Evolutionary conservation across 805 yeast genomes (phyloP).

Genomic region (Candida krabiensis): DNA sequence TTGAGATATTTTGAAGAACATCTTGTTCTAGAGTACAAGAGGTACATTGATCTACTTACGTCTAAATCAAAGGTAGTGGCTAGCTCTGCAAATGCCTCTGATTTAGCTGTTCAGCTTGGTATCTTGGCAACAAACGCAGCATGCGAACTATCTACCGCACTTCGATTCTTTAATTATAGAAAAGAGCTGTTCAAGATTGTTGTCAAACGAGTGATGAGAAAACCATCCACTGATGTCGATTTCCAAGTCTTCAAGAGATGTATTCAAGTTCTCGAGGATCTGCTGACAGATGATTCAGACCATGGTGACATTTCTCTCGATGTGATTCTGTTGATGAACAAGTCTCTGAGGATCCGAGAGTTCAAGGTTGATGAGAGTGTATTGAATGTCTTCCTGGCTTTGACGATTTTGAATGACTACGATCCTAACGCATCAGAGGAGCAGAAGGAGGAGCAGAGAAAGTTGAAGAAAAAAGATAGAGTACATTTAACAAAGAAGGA

Average conservation of each 20-base stretch:
- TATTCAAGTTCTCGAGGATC: slow-evolving; percentile 62
- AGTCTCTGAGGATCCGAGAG: slow-evolving; percentile 69
- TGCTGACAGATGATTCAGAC: slow-evolving; percentile 73
- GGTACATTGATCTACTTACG: slow-evolving; percentile 59
- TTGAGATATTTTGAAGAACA: slow-evolving; percentile 80
- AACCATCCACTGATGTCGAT: slow-evolving; percentile 50
- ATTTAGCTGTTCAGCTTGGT: slow-evolving; percentile 46
- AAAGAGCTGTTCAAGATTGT: slow-evolving; percentile 69
- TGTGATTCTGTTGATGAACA: slow-evolving; percentile 62
- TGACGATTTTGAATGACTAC: slow-evolving; percentile 66
- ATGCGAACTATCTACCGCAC: slow-evolving; percentile 67
- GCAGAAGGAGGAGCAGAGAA: slow-evolving; percentile 43
- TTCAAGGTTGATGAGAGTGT: slow-evolving; percentile 84
- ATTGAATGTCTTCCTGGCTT: slow-evolving; percentile 66
- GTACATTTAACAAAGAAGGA: slow-evolving; percentile 90
- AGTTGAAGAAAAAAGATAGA: slow-evolving; percentile 80
- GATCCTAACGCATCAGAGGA: slow-evolving; percentile 61
- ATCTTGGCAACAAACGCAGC: slow-evolving; percentile 70
- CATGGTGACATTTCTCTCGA: slow-evolving; percentile 82
- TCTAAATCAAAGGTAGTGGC: slow-evolving; percentile 35
- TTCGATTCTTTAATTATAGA: slow-evolving; percentile 79
- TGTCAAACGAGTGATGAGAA: slow-evolving; percentile 64
- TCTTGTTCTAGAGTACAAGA: slow-evolving; percentile 65
- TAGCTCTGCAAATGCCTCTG: slow-evolving; percentile 27
- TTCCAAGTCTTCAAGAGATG: slow-evolving; percentile 55